phyloP scores from a whole-genome alignment of 2,329 filamentous ascomycete species.

The Arthroderma uncinatum region DNA sequence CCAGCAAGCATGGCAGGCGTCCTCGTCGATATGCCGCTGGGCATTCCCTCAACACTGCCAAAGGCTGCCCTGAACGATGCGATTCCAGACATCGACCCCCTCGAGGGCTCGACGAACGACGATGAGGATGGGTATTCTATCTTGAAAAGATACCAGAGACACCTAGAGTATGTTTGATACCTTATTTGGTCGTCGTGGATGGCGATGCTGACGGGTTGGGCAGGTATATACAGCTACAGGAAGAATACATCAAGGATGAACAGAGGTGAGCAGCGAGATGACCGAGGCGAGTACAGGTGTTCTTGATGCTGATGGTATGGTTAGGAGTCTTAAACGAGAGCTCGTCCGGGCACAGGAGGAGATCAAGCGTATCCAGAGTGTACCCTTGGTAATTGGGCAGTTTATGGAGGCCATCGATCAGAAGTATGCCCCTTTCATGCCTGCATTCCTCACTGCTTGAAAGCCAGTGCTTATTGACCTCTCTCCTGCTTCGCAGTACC shows the following conservation, averaged over 20 bases:
- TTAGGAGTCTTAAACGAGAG: constrained; percentile 87
- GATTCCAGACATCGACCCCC: constrained; percentile 80
- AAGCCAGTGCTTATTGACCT: not conserved
- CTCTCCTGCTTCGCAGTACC: constrained; percentile 51
- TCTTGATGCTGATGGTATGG: not conserved
- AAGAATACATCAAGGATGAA: constrained; percentile 99
- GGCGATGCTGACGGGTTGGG: not conserved
- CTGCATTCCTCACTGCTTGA: constrained; percentile 12
- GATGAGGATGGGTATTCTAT: constrained; percentile 87
- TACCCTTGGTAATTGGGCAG: constrained; percentile 93
- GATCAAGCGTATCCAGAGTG: constrained; percentile 98
- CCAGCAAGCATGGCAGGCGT: constrained; percentile 64
- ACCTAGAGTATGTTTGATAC: constrained; percentile 62
- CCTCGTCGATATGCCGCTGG: constrained; percentile 62
- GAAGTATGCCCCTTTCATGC: constrained; percentile 53
- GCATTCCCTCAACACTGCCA: constrained; percentile 56
- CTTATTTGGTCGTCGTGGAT: not conserved
- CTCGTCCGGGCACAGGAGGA: constrained; percentile 95
- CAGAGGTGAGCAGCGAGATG: constrained; percentile 53
- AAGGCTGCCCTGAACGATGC: constrained; percentile 63
- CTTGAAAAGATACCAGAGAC: constrained; percentile 90
- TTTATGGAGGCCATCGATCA: constrained; percentile 99
- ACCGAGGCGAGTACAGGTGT: not conserved
- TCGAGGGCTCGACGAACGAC: constrained; percentile 72
- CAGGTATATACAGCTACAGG: constrained; percentile 90